A percentile compares a stretch with the other conserved stretches of the same genome.
Evolutionary conservation across 2,329 filamentous ascomycete species (phyloP).

Genomic region (Fusarium algeriense): DNA sequence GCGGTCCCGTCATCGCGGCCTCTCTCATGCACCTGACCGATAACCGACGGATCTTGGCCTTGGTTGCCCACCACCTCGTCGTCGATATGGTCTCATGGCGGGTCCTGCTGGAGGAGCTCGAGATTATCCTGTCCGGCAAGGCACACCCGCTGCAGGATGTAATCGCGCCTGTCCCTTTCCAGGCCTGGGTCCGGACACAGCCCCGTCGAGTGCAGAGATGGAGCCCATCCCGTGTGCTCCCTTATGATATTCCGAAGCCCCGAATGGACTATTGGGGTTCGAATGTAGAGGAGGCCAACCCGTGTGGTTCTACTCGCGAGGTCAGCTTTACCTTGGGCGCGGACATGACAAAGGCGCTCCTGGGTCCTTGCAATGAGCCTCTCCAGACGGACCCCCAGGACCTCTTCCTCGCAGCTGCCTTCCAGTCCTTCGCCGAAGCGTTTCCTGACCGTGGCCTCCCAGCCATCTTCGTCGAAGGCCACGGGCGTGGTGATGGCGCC

Average conservation of each 20-base stretch:
- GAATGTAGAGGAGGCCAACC: neutral
- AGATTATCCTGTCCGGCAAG: neutral
- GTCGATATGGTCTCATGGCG: constrained; percentile 7
- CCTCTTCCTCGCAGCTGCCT: neutral
- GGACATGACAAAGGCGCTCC: neutral
- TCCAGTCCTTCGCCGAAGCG: neutral
- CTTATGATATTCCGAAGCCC: neutral
- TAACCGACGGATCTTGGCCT: neutral
- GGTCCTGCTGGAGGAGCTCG: neutral
- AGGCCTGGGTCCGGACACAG: neutral
- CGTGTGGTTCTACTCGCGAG: neutral
- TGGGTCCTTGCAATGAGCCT: neutral
- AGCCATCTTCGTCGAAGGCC: neutral
- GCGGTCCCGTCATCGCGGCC: neutral
- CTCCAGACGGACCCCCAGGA: neutral
- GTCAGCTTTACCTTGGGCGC: neutral
- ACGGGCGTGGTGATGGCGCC: neutral
- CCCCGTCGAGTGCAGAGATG: neutral
- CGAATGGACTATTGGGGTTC: neutral
- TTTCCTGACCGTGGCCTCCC: neutral
- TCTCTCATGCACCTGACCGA: neutral
- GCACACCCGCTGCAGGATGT: neutral
- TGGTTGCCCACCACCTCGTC: neutral
- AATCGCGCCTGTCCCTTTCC: neutral
- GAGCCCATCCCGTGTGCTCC: neutral